Evolutionary conservation across 176 grass and related monocot species (phyloP).

Genomic region (Melocanna baccifera): DNA sequence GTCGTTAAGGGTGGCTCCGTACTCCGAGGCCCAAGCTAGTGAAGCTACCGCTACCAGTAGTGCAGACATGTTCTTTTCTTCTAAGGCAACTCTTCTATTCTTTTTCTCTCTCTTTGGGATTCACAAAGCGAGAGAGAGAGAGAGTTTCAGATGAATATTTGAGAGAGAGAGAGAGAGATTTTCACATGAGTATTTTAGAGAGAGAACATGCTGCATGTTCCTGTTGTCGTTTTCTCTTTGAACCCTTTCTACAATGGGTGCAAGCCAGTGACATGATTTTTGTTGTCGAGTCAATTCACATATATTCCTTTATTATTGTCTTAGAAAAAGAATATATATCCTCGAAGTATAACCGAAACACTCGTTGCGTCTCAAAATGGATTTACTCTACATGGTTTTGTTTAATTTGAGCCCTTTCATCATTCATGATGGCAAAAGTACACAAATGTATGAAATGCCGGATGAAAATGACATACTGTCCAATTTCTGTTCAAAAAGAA

Average conservation of each 20-base stretch:
- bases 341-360: constrained; percentile 6
- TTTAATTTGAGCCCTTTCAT: not conserved
- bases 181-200: not conserved
- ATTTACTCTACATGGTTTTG: not conserved
- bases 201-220: not conserved
- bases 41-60: not conserved
- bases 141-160: not conserved
- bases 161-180: not conserved
- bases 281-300: constrained; percentile 2
- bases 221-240: not conserved
- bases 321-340: not conserved
- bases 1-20: not conserved
- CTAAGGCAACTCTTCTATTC: constrained; percentile 2
- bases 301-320: not conserved
- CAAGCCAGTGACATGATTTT: not conserved
- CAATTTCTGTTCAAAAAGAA: not conserved
- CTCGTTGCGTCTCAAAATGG: constrained; percentile 15
- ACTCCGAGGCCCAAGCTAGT: not conserved
- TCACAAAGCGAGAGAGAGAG: not conserved
- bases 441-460: not conserved
- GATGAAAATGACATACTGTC: not conserved
- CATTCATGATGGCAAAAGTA: not conserved
- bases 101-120: constrained; percentile 20
- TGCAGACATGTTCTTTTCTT: constrained; percentile 37
- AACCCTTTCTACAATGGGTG: not conserved